Conservation (phyloP, 768 basidiomycete species). For the Pleurotus ostreatus region DNA sequence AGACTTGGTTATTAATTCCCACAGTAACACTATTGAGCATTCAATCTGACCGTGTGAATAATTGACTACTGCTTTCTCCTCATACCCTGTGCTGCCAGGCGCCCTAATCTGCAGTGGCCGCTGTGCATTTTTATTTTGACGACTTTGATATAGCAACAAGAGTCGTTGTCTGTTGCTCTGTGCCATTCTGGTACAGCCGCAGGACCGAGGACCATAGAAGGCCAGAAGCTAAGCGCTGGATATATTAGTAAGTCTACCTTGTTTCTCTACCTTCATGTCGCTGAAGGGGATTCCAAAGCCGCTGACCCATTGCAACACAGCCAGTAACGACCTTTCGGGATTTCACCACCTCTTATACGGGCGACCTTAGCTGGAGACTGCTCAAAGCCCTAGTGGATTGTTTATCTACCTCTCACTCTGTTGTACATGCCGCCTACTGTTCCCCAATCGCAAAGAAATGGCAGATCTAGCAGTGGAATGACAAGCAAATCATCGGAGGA, state of each 20-base stretch:
- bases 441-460: neutral
- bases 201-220: no score
- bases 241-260: conserved; percentile 7
- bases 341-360: neutral
- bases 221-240: conserved; percentile 4
- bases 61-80: no score
- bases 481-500: conserved; percentile 40
- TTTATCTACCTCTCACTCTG: neutral
- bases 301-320: conserved; percentile 7
- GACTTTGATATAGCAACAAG: no score
- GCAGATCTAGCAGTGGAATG: conserved; percentile 4
- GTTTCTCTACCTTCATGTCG: conserved; percentile 8
- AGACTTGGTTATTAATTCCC: no score
- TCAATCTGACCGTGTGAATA: no score
- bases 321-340: neutral
- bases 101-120: no score
- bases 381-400: neutral
- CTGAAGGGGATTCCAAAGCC: conserved; percentile 4
- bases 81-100: no score
- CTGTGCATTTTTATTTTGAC: no score
- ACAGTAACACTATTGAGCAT: no score
- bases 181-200: no score
- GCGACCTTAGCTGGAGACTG: neutral
- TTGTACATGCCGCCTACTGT: conserved; percentile 7
- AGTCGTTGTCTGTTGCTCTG: no score